Conservation (phyloP, 805 yeast species). For the Cyberlindnera xylosilytica region DNA sequence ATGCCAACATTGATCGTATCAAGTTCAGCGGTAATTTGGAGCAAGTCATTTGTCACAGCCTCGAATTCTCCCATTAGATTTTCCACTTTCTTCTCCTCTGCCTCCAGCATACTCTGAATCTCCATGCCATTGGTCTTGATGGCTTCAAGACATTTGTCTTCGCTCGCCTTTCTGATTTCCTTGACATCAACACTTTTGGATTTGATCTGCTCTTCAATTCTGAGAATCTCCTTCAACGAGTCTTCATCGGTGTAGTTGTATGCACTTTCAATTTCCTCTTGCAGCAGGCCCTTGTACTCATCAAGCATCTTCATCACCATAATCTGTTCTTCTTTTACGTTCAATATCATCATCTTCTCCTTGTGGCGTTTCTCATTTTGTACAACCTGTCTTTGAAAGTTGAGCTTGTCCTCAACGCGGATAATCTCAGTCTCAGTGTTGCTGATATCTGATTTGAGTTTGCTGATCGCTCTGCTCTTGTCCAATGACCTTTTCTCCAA, state of each 20-base stretch:
- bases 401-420: conserved; percentile 15
- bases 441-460: conserved; percentile 14
- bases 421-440: conserved; percentile 16
- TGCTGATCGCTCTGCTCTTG: conserved; percentile 4
- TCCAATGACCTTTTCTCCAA: conserved; percentile 2
- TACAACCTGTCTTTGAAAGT: conserved; percentile 1
- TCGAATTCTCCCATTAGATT: conserved; percentile 28
- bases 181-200: conserved; percentile 5
- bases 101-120: conserved; percentile 20
- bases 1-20: too few species aligned
- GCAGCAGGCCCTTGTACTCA: conserved; percentile 28
- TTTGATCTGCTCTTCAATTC: conserved; percentile 17
- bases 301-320: conserved; percentile 30
- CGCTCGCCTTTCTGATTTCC: conserved; percentile 5
- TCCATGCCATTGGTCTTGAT: conserved; percentile 12
- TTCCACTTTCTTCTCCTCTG: conserved; percentile 30
- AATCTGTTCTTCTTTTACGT: conserved; percentile 31
- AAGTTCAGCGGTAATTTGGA: conserved; percentile 13
- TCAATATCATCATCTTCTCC: conserved; percentile 16
- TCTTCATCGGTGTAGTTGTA: conserved; percentile 17
- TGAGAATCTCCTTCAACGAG: conserved; percentile 16
- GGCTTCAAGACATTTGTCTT: conserved; percentile 4
- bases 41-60: conserved; percentile 25
- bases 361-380: conserved; percentile 10
- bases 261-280: conserved; percentile 31